Evolutionary conservation across 2,329 filamentous ascomycete species (phyloP).

Genomic region (Cercospora nicotianae): DNA sequence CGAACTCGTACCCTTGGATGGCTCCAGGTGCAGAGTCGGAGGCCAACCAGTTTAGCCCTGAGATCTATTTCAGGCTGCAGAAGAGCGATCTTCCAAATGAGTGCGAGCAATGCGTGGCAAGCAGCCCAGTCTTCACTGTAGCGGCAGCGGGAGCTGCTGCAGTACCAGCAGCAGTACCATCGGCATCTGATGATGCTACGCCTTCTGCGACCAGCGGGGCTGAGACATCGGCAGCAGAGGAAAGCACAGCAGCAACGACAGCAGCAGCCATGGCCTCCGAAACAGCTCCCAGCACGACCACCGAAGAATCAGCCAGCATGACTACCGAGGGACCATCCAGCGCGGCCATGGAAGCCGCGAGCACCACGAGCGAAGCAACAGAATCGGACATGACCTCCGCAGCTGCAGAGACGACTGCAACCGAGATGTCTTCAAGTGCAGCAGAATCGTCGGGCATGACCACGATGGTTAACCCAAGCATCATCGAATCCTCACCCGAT

Average conservation of each 20-base stretch:
- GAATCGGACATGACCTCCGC: background rate
- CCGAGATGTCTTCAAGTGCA: background rate
- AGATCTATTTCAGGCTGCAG: conserved; percentile 13
- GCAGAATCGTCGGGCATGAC: conserved; percentile 9
- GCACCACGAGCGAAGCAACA: background rate
- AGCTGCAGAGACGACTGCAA: background rate
- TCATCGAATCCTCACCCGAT: background rate
- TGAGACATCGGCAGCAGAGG: conserved; percentile 8
- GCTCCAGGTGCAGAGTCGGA: conserved; percentile 2
- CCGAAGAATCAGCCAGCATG: background rate
- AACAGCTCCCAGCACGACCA: background rate
- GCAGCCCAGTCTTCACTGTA: conserved; percentile 10
- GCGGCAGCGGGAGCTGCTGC: background rate
- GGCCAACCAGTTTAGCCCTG: conserved; percentile 1
- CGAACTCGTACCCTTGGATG: conserved; percentile 2
- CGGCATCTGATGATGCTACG: conserved; percentile 5
- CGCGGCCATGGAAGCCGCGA: background rate
- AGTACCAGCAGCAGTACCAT: background rate
- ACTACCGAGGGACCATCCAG: background rate
- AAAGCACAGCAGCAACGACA: background rate
- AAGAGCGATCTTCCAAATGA: conserved; percentile 14
- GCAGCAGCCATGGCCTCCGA: background rate
- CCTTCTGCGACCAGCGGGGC: background rate
- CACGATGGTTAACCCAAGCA: background rate
- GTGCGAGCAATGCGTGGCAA: conserved; percentile 11